phyloP scores from a whole-genome alignment of 768 basidiomycete species.

The Tylopilus cervinicoccineus region DNA sequence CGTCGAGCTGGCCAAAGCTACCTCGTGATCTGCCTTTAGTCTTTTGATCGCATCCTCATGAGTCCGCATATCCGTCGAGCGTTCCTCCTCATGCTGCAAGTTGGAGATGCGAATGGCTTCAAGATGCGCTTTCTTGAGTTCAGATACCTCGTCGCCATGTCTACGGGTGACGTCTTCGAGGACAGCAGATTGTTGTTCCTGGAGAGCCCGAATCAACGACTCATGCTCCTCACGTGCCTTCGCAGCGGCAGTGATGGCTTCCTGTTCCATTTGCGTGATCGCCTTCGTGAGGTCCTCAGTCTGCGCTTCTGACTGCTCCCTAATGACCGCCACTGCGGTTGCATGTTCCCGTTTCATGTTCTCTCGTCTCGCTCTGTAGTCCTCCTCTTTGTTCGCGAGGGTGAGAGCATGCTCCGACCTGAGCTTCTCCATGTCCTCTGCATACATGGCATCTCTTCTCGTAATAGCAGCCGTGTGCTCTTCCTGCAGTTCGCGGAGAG shows the following conservation, averaged over 20 bases:
- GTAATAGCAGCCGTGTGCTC: slow-evolving; percentile 65
- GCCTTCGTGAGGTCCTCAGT: slow-evolving; percentile 60
- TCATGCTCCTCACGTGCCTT: slow-evolving; percentile 47
- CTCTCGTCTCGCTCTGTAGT: slow-evolving; percentile 41
- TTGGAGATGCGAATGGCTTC: slow-evolving; percentile 31
- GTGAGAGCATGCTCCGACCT: slow-evolving; percentile 59
- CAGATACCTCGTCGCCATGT: slow-evolving; percentile 53
- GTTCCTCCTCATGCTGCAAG: slow-evolving; percentile 35
- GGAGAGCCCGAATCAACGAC: slow-evolving; percentile 40
- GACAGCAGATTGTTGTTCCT: slow-evolving; percentile 52
- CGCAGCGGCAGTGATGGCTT: slow-evolving; percentile 36
- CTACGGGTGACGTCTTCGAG: slow-evolving; percentile 52
- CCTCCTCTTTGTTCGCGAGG: slow-evolving; percentile 55
- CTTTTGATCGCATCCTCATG: slow-evolving; percentile 41
- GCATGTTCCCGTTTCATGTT: slow-evolving; percentile 35
- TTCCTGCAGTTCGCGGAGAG: slow-evolving; percentile 64
- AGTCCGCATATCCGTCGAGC: slow-evolving; percentile 30
- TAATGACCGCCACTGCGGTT: slow-evolving; percentile 27
- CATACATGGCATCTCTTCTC: slow-evolving; percentile 61
- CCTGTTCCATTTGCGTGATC: slow-evolving; percentile 46
- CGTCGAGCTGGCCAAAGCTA: slow-evolving; percentile 40
- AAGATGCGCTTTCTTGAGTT: slow-evolving; percentile 47
- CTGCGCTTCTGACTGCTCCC: slow-evolving; percentile 39
- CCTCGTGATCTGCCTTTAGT: slow-evolving; percentile 47
- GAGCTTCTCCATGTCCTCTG: slow-evolving; percentile 61